A percentile compares a stretch with the other conserved stretches of the same genome.
Evolutionary conservation across 805 yeast species (phyloP).

Genomic region (Pichia exigua): DNA sequence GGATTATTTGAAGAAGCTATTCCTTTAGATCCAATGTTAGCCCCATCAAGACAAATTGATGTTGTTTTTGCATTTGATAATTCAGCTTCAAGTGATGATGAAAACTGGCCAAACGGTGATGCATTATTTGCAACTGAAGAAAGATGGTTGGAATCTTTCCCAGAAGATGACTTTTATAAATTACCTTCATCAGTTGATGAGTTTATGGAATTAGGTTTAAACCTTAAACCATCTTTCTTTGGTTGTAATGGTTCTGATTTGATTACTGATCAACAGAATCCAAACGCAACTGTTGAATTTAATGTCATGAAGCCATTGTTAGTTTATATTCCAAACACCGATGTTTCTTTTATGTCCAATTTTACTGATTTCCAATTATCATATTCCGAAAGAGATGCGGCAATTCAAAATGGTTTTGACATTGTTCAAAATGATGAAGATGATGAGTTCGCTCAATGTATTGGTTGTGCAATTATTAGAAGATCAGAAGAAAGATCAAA

Average conservation of each 20-base stretch:
- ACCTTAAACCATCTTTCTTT: constrained; percentile 63
- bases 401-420: constrained; percentile 69
- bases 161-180: constrained; percentile 56
- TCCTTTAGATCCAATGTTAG: constrained; percentile 57
- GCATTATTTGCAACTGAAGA: constrained; percentile 45
- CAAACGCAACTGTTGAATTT: constrained; percentile 18
- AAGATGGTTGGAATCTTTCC: constrained; percentile 40
- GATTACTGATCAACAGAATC: constrained; percentile 28
- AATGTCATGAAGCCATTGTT: constrained; percentile 54
- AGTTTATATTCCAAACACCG: constrained; percentile 65
- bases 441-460: constrained; percentile 58
- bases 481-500: constrained; percentile 64
- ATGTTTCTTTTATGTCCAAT: constrained; percentile 53
- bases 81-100: constrained; percentile 48
- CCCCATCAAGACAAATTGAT: constrained; percentile 52
- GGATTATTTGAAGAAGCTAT: constrained; percentile 42
- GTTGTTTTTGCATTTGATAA: constrained; percentile 57
- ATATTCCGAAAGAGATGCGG: constrained; percentile 46
- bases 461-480: constrained; percentile 75
- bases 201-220: constrained; percentile 49
- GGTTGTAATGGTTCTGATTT: constrained; percentile 65
- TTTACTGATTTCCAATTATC: constrained; percentile 52
- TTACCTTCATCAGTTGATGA: constrained; percentile 55
- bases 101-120: constrained; percentile 59
- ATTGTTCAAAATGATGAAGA: constrained; percentile 53